Percentiles rank a stretch among this genome's conserved stretches.
These are phyloP conservation scores for Phytophthora nicotianae DNA, from an alignment of 352 stramenopile genomes.

Conservation along the genomic window DNA sequence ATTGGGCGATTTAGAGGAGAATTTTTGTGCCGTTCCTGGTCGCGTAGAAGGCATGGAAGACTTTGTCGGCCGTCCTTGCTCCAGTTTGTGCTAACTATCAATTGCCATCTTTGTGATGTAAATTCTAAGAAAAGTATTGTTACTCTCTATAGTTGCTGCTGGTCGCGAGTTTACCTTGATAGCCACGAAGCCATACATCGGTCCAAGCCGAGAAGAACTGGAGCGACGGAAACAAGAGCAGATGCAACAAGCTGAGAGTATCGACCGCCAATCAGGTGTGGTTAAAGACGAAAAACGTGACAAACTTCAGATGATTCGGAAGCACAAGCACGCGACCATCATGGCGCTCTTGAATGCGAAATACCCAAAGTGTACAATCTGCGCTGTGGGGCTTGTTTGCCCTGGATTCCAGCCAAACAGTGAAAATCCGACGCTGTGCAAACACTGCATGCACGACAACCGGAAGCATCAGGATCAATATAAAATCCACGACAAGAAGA, in stretches of 20 bases:
- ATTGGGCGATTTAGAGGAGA: constrained; percentile 71
- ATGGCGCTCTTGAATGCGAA: constrained; percentile 55
- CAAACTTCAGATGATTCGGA: constrained; percentile 53
- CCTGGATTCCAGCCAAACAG: constrained; percentile 73
- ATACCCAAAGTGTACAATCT: constrained; percentile 73
- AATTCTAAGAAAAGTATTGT: too few relatives aligned
- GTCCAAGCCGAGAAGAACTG: constrained; percentile 73
- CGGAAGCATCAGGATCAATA: constrained; percentile 67
- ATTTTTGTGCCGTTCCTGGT: constrained; percentile 81
- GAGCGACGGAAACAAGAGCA: constrained; percentile 51
- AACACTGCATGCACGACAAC: constrained; percentile 77
- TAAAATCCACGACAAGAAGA: constrained; percentile 36
- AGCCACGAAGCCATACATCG: constrained; percentile 93
- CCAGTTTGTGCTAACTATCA: constrained; percentile 42
- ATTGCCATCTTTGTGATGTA: background rate
- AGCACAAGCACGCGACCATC: constrained; percentile 48
- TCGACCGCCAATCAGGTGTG: constrained; percentile 54
- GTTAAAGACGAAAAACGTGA: constrained; percentile 46
- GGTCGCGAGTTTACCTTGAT: constrained; percentile 93
- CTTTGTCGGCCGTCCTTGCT: constrained; percentile 75
- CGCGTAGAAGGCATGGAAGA: constrained; percentile 73
- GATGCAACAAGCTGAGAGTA: constrained; percentile 44
- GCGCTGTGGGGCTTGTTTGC: constrained; percentile 65
- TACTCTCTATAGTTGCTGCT: constrained; percentile 69
- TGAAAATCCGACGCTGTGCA: constrained; percentile 75